Base-by-base conservation (phyloP, 2,329 filamentous ascomycete species). In the Botrytis medusae region DNA sequence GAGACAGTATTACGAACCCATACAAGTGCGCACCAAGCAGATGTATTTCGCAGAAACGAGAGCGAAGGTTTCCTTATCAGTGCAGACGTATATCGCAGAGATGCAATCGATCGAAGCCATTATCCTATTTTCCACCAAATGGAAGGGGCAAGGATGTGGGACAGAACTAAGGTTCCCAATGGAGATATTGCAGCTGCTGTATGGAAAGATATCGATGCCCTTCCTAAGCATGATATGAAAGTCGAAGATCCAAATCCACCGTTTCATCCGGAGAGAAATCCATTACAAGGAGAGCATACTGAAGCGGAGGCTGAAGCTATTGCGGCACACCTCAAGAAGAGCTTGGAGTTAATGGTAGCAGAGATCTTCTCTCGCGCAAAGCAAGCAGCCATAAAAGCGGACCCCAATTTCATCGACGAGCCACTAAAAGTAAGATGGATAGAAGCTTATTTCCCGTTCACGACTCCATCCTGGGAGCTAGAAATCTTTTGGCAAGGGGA, bases 121-220 rank as follows among this genome's bases (percentile, higher is more conserved):
- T 98, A 98, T 83, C 96, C 96, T 0, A 90, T 97, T 74, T 99
- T 99, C 83, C 96, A 99, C 83, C 96, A 99, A 84, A 98, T 98
- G 95, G 96, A 99, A 82, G 95, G 94, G 20, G 95, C 95, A 14
- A 88, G 92, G 78, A 91, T 94, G 71, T 99, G 96, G 95, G 92
- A 96, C 80, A 89, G 93, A 16, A 85, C 81, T 42, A 87, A 84
- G 81, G 88, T 88, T 62, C 86, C 84, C 72, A 85, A 82, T 74
- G 86, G 86, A 29, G 87, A 92, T 76, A 81, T 94, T 29, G 88
- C 88, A 1, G 84, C 88, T 25, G 87, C 89, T 20, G 90, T 98
- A 12, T 88, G 87, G 84, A 86, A 86, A 51, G 93, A 97, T 79
- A 78, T 97, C 42, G 88, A 89, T 71, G 86, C 84, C 71, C 87